Evolutionary conservation across 257 asterid genomes (phyloP), one percentile per base, ranked within the genome.

Genomic region (Cinchona pubescens): DNA sequence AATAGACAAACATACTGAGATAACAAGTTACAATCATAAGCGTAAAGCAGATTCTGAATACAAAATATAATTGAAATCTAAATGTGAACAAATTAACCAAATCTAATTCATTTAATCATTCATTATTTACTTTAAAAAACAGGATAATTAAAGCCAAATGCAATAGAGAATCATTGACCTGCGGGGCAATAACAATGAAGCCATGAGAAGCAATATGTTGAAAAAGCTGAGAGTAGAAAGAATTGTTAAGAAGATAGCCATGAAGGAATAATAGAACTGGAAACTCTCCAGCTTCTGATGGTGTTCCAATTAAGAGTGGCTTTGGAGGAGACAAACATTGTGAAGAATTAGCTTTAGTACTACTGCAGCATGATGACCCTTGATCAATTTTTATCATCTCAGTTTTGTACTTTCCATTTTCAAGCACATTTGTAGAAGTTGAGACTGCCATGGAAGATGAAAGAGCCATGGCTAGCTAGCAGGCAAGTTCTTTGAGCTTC

Each of bases 121-220:
- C n/a, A n/a, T n/a, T n/a, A n/a, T n/a, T n/a, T n/a, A n/a, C n/a
- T n/a, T n/a, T n/a, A n/a, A n/a, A n/a, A n/a, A n/a, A n/a, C n/a
- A n/a, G n/a, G n/a, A n/a, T n/a, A n/a, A n/a, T n/a, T n/a, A n/a
- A n/a, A n/a, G n/a, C n/a, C n/a, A n/a, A n/a, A n/a, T n/a, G n/a
- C n/a, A n/a, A n/a, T 16, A 23, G 4, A 40, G 1, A 19, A 12
- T 53, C 18, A 76, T 38, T 32, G 78, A 93, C 98, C 96, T 94
- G 98, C 27, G 97, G 97, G 10, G 93, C 97, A 37, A 90, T 83
- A 37, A 90, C 91, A 8, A 94, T 85, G 90, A 89, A 89, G 13
- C 97, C 98, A 79, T 94, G 97, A 4, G 96, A 94, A 35, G 95
- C 88, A 55, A 94, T 78, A 82, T 92, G 97, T 1, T 82, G 94